Base-by-base conservation (phyloP, 2,329 filamentous ascomycete genomes). In the Alternaria panax region DNA sequence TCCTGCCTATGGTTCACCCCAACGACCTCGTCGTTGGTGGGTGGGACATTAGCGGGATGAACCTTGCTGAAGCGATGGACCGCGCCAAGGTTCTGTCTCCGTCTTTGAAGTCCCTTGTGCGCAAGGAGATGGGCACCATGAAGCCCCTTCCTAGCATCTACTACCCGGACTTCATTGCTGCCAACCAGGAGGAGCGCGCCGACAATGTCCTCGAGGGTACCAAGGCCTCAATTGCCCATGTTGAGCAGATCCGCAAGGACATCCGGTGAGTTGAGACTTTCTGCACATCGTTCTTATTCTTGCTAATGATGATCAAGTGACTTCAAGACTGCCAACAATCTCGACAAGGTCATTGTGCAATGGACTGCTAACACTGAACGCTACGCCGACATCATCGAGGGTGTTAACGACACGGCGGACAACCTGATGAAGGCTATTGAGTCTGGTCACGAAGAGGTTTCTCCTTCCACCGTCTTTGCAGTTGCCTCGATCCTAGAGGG, bases 291-390 rank as follows among this genome's bases (percentile, higher is more conserved):
- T 6, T n/a, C 7, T 20, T 12, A 34, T 18, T n/a, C 12, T 27
- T 36, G 22, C 59, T 70, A 28, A 70, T 46, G 18, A 6, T 9
- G 1, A 9, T 11, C 1, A 6, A 71, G 91, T 67, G 88, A 96
- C 66, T 99, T 99, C 88, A 98, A 98, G 86, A 82, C 88, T 63
- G 82, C 86, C 72, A 92, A 98, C 78, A 83, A 80, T 60, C 88
- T 99, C 32, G 94, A 98, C 85, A 97, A 96, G 85, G 90, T 99
- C 76, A 92, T 99, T 75, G 90, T 99, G 62, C 91, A 95, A 81
- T 99, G 95, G 95, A 98, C 95, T 59, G 95, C 95, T 81, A 99
- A 99, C 85, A 99, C 95, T 12, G 95, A 99, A 83, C 92, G 95
- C 66, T 99, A 93, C 75, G 92, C 95, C 68, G 92, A 97, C 67